Conservation (phyloP, 2,329 filamentous ascomycete genomes). For the Paecilomyces formosus region DNA sequence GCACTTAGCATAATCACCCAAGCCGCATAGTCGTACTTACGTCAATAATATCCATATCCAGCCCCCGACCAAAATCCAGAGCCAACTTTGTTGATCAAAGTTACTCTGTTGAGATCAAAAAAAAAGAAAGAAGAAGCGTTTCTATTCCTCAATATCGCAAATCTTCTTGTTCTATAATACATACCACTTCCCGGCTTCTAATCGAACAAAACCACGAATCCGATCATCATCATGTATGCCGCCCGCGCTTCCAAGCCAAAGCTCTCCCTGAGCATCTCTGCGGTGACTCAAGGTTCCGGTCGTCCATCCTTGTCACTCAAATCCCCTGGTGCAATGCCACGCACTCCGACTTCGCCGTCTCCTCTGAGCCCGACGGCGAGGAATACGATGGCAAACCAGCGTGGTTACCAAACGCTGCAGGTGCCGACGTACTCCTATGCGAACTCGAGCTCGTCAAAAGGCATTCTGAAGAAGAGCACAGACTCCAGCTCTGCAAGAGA, state of each 20-base stretch:
- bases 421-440: conserved; percentile 36
- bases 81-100: conserved; percentile 31
- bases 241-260: conserved; percentile 36
- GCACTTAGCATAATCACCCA: conserved; percentile 8
- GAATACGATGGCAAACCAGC: conserved; percentile 29
- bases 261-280: conserved; percentile 40
- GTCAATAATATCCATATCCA: conserved; percentile 16
- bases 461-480: conserved; percentile 38
- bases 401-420: conserved; percentile 32
- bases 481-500: conserved; percentile 10
- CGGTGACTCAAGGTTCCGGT: conserved; percentile 21
- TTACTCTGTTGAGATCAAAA: conserved; percentile 3
- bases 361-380: conserved; percentile 33
- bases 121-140: conserved; percentile 4
- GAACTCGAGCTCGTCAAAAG: conserved; percentile 39
- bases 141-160: conserved; percentile 1
- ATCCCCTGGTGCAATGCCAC: conserved; percentile 32
- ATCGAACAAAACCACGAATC: neutral
- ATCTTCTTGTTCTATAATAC: conserved; percentile 4
- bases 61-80: conserved; percentile 10
- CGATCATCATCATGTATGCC: conserved; percentile 26
- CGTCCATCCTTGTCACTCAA: conserved; percentile 35
- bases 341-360: conserved; percentile 38
- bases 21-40: conserved; percentile 12
- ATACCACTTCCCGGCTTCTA: conserved; percentile 2